Conservation (phyloP, 257 asterid species). For the Galeopsis tetrahit region DNA sequence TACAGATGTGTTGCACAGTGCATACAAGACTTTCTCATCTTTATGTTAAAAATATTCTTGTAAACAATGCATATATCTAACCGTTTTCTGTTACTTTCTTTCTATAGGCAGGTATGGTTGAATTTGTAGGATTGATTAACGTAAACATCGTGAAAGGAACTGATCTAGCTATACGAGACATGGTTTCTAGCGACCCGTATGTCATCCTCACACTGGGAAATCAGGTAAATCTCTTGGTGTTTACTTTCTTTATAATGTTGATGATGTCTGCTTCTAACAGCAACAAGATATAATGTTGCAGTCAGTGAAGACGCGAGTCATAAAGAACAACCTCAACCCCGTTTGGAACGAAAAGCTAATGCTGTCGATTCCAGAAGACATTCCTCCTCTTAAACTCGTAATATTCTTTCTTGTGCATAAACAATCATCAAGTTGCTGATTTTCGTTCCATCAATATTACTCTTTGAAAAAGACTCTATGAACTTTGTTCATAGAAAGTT, state of each 20-base stretch:
- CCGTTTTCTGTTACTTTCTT: constrained; percentile 35
- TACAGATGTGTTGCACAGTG: no score
- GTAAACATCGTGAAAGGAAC: constrained; percentile 88
- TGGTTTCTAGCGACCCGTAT: constrained; percentile 88
- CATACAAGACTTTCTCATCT: no score
- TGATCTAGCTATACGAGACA: constrained; percentile 85
- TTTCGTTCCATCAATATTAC: no score
- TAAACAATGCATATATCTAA: constrained; percentile 27
- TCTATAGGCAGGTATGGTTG: constrained; percentile 94
- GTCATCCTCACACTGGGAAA: constrained; percentile 84
- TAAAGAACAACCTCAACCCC: constrained; percentile 92
- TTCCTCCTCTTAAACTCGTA: constrained; percentile 90
- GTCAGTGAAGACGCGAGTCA: constrained; percentile 83
- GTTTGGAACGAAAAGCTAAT: constrained; percentile 93
- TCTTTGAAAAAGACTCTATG: no score
- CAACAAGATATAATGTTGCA: constrained; percentile 37
- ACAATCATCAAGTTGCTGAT: neutral
- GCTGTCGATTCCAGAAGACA: constrained; percentile 86
- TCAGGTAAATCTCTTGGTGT: constrained; percentile 54
- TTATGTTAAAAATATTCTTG: no score
- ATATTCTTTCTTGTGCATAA: constrained; percentile 27
- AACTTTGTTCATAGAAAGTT: no score
- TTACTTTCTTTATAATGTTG: constrained; percentile 16
- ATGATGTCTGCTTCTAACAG: constrained; percentile 11
- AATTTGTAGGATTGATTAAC: constrained; percentile 83